A percentile compares a stretch with the other conserved stretches of the same genome.
These are phyloP conservation scores for Physocladia obscura DNA, from an alignment of 192 early-diverging fungal genomes.

Conservation along the genomic window DNA sequence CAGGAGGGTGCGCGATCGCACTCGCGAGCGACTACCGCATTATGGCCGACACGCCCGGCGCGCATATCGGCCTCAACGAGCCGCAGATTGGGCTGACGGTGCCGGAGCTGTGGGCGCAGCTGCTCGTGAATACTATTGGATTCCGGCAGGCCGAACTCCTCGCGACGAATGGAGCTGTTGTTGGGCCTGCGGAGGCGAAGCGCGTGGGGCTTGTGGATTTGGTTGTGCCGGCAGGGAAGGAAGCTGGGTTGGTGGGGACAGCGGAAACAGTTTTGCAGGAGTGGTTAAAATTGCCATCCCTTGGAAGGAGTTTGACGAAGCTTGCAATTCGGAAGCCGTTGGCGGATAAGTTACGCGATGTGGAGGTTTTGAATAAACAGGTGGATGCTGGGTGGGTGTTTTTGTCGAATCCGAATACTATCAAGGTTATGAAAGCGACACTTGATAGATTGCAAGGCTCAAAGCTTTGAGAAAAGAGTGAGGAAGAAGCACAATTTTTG, in stretches of 20 bases:
- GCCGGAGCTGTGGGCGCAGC: slow-evolving; percentile 43
- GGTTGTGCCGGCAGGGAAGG: slow-evolving; percentile 32
- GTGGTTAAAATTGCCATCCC: slow-evolving; percentile 38
- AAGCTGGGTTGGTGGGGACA: slow-evolving; percentile 30
- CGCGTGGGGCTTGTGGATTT: slow-evolving; percentile 46
- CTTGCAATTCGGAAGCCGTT: slow-evolving; percentile 27
- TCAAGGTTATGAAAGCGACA: slow-evolving; percentile 39
- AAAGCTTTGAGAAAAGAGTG: neutral
- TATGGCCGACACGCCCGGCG: slow-evolving; percentile 28
- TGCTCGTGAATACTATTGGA: slow-evolving; percentile 38
- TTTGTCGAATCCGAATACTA: slow-evolving; percentile 23
- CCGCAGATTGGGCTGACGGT: slow-evolving; percentile 44
- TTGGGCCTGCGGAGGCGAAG: slow-evolving; percentile 38
- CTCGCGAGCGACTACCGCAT: slow-evolving; percentile 47
- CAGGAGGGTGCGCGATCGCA: slow-evolving; percentile 43
- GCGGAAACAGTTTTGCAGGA: slow-evolving; percentile 33
- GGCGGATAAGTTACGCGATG: slow-evolving; percentile 28
- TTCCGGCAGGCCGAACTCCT: slow-evolving; percentile 36
- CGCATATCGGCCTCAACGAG: slow-evolving; percentile 33
- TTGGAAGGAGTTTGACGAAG: slow-evolving; percentile 41
- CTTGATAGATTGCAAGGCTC: slow-evolving; percentile 21
- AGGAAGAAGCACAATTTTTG: no score
- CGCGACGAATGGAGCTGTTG: slow-evolving; percentile 30
- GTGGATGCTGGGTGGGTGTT: slow-evolving; percentile 38
- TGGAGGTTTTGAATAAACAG: slow-evolving; percentile 29